Conservation (phyloP, 345 rosid species). For the Angophora floribunda region DNA sequence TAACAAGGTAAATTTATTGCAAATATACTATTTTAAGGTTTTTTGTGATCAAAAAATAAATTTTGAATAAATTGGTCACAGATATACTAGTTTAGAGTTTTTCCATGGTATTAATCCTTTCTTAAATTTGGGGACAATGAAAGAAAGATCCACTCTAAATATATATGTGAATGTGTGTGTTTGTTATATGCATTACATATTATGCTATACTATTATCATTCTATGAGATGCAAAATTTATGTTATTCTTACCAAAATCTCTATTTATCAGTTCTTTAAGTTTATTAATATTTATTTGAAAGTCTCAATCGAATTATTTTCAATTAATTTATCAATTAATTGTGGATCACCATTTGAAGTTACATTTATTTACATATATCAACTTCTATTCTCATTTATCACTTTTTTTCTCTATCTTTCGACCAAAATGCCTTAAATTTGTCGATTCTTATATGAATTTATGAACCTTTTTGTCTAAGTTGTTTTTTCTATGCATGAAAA, state of each 20-base stretch:
- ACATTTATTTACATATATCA: not conserved
- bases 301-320: not conserved
- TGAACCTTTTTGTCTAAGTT: not conserved
- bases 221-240: not conserved
- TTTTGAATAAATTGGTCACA: no score
- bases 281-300: not conserved
- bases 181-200: not conserved
- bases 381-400: not conserved
- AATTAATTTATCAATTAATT: not conserved
- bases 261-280: not conserved
- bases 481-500: constrained; percentile 9
- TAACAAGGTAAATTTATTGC: no score
- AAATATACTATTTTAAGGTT: no score
- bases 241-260: not conserved
- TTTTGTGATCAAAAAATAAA: no score
- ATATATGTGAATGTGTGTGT: not conserved
- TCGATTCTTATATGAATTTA: not conserved
- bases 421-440: not conserved
- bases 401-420: not conserved
- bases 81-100: no score
- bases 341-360: not conserved
- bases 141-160: not conserved
- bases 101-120: no score
- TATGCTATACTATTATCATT: not conserved
- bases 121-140: not conserved